Evolutionary conservation across 129 eudicot species (phyloP).

Genomic region (Silybum marianum): DNA sequence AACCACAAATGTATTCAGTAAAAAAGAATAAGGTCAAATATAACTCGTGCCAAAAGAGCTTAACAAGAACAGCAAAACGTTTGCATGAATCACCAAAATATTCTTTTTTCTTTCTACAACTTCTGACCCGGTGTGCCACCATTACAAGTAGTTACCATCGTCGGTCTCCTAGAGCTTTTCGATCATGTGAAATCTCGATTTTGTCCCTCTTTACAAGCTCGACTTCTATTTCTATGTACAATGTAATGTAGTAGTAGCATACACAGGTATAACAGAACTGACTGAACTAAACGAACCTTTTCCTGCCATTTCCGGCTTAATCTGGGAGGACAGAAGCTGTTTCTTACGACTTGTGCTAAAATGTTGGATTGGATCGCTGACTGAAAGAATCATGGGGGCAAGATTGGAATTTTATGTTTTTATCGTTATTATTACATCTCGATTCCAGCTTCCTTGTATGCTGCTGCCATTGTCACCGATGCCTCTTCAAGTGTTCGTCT

Average conservation of each 20-base stretch:
- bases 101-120: constrained; percentile 9
- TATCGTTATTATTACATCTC: constrained; percentile 30
- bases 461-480: constrained; percentile 80
- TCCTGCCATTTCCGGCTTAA: constrained; percentile 16
- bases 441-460: constrained; percentile 57
- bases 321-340: constrained; percentile 11
- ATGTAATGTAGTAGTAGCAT: constrained; percentile 41
- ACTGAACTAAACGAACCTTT: constrained; percentile 26
- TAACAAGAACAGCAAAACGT: constrained; percentile 32
- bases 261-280: constrained; percentile 26
- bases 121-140: constrained; percentile 21
- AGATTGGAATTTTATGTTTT: constrained; percentile 5
- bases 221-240: constrained; percentile 51
- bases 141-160: constrained; percentile 7
- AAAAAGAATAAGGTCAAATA: constrained; percentile 32
- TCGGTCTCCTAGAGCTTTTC: constrained; percentile 23
- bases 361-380: constrained; percentile 14
- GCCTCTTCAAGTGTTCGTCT: constrained; percentile 93
- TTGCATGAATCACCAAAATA: constrained; percentile 21
- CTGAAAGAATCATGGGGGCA: constrained; percentile 16
- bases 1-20: constrained; percentile 28
- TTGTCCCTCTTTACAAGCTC: constrained; percentile 48
- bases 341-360: constrained; percentile 24
- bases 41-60: constrained; percentile 18
- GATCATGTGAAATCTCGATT: constrained; percentile 19